Percentiles rank a stretch among this genome's conserved stretches.
Evolutionary conservation across 805 yeast genomes (phyloP).

Genomic region (Yamadazyma sp.): DNA sequence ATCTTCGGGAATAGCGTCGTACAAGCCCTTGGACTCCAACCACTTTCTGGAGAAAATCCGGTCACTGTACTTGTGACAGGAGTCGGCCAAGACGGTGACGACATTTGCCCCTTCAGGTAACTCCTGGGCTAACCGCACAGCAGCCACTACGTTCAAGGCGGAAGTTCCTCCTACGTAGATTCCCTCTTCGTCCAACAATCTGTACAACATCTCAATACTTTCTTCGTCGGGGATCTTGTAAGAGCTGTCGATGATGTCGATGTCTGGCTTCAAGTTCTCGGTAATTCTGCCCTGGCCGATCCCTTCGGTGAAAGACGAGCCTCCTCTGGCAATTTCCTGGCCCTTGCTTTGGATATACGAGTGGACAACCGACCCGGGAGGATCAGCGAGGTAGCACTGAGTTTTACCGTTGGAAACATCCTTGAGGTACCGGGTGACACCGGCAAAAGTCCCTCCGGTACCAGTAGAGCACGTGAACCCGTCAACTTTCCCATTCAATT

Average conservation of each 20-base stretch:
- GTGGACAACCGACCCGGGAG: constrained; percentile 88
- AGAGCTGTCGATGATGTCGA: constrained; percentile 77
- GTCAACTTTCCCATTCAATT: constrained; percentile 71
- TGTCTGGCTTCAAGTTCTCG: constrained; percentile 71
- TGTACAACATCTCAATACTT: constrained; percentile 79
- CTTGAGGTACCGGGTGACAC: constrained; percentile 76
- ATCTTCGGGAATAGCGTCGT: constrained; percentile 64
- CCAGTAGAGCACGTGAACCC: constrained; percentile 92
- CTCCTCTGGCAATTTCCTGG: constrained; percentile 64
- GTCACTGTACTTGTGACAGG: constrained; percentile 86
- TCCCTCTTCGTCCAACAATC: constrained; percentile 86
- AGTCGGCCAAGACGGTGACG: constrained; percentile 86
- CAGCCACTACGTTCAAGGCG: constrained; percentile 89
- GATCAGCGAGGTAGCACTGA: constrained; percentile 78
- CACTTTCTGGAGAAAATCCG: constrained; percentile 75
- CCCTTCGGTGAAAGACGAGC: constrained; percentile 92
- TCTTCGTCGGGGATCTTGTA: constrained; percentile 74
- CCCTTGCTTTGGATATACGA: constrained; percentile 74
- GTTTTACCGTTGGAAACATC: constrained; percentile 55
- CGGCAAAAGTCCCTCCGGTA: constrained; percentile 92
- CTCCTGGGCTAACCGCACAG: constrained; percentile 67
- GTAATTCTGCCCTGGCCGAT: constrained; percentile 96
- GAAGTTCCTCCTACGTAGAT: constrained; percentile 88
- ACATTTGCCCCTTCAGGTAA: constrained; percentile 80
- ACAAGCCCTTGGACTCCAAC: constrained; percentile 69